Evolutionary conservation across 2,329 filamentous ascomycete species (phyloP), one percentile per base, ranked within the genome.

Genomic region (Ascochyta viciae-villosae): DNA sequence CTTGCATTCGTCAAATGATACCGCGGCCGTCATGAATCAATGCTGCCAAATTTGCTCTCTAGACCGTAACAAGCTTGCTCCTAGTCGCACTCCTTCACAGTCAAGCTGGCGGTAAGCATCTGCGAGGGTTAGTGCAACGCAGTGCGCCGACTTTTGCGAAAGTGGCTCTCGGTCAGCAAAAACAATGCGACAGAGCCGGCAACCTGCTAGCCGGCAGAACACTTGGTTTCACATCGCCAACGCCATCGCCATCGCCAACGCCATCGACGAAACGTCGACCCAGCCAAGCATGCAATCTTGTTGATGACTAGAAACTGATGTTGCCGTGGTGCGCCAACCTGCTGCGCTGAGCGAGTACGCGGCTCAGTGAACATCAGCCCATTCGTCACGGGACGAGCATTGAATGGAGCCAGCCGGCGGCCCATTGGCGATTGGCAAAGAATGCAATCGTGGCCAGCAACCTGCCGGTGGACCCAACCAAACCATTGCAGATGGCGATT

Each of bases 21-120:
- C 48, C 56, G 50, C 56, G 56, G 56, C 54, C 54, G 44, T 44
- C 49, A 57, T 57, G 54, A 52, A 16, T 57, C 54, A 55, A 57
- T 57, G 48, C 53, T 51, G 53, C 43, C 38, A 57, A 57, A 57
- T 52, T 57, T 57, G 47, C 43, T 43, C 48, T 48, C 48, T 52
- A 50, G 37, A 55, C 41, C 52, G 41, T 35, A 55, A 55, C 53
- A 55, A 50, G 53, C 53, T 47, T 55, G 47, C 39, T 55, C 53
- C 53, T 55, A 50, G 53, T 46, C 47, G 47, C 46, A 37, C 42
- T 46, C 41, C 42, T 47, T 41, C 47, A 55, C 34, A 16, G 37
- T 40, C 46, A 42, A 42, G 41, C 53, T 55, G 53, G 46, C 53
- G 41, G 53, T 55, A 41, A 55, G 46, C 47, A 38, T 50, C 47